phyloP scores from a whole-genome alignment of 441 rosid species.

The Arabidopsis lyrata region DNA sequence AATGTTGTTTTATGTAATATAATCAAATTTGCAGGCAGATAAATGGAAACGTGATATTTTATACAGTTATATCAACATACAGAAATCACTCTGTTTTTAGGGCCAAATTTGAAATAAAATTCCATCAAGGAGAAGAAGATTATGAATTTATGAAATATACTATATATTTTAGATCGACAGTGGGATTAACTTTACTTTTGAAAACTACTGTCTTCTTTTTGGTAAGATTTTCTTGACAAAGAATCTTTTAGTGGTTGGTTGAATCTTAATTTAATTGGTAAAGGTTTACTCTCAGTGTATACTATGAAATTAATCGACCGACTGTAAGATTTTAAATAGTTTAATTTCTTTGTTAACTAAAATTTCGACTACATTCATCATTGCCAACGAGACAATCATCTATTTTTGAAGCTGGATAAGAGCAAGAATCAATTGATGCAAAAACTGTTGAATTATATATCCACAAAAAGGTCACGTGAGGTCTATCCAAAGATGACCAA shows the following conservation, averaged over 20 bases:
- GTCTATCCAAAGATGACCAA: constrained; percentile 29
- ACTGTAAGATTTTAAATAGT: not conserved
- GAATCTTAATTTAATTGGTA: not conserved
- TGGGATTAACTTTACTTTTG: constrained; percentile 24
- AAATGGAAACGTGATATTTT: not conserved
- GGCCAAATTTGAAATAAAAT: not conserved
- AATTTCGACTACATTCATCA: not conserved
- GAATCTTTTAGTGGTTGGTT: constrained; percentile 34
- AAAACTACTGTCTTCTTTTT: constrained; percentile 17
- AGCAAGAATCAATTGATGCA: constrained; percentile 3
- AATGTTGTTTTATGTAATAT: no score
- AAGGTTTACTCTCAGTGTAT: not conserved
- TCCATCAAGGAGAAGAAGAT: not conserved
- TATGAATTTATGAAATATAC: not conserved
- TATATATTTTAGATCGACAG: not conserved
- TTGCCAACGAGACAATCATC: not conserved
- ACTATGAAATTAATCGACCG: not conserved
- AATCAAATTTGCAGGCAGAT: not conserved
- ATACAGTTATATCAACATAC: not conserved
- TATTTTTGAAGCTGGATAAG: constrained; percentile 27
- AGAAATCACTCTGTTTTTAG: not conserved
- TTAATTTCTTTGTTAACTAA: not conserved
- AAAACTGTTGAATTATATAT: constrained; percentile 24
- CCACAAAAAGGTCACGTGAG: constrained; percentile 40
- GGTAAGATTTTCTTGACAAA: constrained; percentile 32